Conservation (phyloP, 2,329 filamentous ascomycete genomes). For the Cladophialophora exuberans region DNA sequence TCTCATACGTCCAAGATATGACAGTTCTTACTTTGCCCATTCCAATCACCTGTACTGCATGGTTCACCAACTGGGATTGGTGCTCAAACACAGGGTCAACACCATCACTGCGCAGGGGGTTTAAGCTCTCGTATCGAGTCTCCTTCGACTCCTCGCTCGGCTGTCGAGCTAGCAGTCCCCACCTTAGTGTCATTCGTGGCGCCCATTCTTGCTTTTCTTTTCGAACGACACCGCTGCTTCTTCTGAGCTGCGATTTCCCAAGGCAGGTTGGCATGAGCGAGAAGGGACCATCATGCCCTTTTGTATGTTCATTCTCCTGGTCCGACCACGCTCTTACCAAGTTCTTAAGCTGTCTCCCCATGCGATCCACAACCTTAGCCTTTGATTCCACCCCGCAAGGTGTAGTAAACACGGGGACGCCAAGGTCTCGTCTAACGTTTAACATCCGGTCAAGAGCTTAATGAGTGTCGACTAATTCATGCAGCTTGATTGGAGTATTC, state of each 20-base stretch:
- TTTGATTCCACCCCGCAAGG: not conserved
- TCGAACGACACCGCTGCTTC: no score
- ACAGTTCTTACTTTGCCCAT: conserved; percentile 53
- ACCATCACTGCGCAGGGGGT: conserved; percentile 17
- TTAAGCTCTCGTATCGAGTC: conserved; percentile 15
- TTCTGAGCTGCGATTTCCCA: no score
- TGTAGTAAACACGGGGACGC: conserved; percentile 6
- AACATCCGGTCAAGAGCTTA: not conserved
- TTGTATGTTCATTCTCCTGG: conserved; percentile 2
- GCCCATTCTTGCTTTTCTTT: conserved; percentile 9
- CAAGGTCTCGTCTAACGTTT: not conserved
- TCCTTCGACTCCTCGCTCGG: conserved; percentile 7
- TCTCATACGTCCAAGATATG: not conserved
- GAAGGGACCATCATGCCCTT: conserved; percentile 3
- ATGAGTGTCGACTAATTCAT: not conserved
- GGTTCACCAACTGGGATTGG: conserved; percentile 18
- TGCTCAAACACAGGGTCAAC: conserved; percentile 22
- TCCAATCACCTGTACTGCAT: conserved; percentile 24
- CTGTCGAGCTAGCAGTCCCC: conserved; percentile 6
- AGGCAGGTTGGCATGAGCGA: not conserved
- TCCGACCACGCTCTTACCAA: not conserved
- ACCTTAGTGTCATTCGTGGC: conserved; percentile 14
- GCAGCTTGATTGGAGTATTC: not conserved
- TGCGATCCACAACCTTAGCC: not conserved
- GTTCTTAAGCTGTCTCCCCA: conserved; percentile 3